Percentiles rank a stretch among this genome's conserved stretches.
These are phyloP conservation scores for Hortiboletus flavorubellus DNA, from an alignment of 768 basidiomycete species.

Conservation along the genomic window DNA sequence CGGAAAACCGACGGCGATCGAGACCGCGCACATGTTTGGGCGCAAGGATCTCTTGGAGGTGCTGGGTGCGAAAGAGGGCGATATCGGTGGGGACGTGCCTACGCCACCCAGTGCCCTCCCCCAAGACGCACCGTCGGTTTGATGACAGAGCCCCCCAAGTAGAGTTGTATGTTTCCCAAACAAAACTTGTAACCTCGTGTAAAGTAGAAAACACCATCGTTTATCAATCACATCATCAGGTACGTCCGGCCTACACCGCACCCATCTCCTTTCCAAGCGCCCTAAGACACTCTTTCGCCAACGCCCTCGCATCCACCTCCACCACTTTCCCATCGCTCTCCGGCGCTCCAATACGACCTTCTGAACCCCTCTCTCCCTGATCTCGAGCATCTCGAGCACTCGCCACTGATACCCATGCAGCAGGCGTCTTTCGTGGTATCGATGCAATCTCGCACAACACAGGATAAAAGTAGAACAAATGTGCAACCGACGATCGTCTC, in stretches of 20 bases:
- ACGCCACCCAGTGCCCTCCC: conserved; percentile 19
- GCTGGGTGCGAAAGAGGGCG: conserved; percentile 58
- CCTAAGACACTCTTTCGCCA: conserved; percentile 66
- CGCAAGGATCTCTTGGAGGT: conserved; percentile 52
- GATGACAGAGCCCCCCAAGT: not conserved
- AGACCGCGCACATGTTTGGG: conserved; percentile 67
- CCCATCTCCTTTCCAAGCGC: conserved; percentile 77
- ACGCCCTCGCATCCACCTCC: conserved; percentile 60
- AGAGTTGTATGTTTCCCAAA: not conserved
- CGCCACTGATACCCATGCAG: conserved; percentile 52
- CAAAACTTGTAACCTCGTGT: not conserved
- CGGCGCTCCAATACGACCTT: conserved; percentile 21
- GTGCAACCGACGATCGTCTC: conserved; percentile 72
- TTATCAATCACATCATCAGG: too few relatives aligned
- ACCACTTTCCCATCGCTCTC: conserved; percentile 27
- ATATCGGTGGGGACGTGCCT: conserved; percentile 36
- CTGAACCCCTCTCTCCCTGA: conserved; percentile 7
- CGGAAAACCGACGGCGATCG: conserved; percentile 66
- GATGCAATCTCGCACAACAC: conserved; percentile 78
- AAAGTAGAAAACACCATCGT: not conserved
- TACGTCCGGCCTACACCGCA: conserved; percentile 18
- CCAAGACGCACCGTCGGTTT: not conserved
- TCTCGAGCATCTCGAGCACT: conserved; percentile 13
- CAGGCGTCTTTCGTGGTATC: conserved; percentile 63
- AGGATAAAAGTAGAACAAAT: conserved; percentile 86